These are phyloP conservation scores for Persicaria maculosa DNA, from an alignment of 148 eudicot species.

Conservation along the genomic window DNA sequence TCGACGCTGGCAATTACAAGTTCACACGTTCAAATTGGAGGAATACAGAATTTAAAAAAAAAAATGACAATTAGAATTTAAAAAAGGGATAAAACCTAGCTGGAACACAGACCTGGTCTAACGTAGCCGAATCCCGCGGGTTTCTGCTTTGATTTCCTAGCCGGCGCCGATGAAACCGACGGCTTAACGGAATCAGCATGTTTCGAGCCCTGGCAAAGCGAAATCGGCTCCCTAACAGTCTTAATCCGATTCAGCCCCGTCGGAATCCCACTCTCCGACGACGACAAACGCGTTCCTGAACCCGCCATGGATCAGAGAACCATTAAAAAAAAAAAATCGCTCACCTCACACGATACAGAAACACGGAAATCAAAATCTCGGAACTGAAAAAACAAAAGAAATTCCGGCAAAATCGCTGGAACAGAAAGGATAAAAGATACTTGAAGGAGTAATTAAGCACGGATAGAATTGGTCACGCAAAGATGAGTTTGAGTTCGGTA, in stretches of 20 bases:
- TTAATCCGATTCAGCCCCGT: conserved; percentile 48
- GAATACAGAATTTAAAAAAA: not conserved
- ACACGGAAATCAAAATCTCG: not conserved
- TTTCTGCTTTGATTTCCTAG: conserved; percentile 24
- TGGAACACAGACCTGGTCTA: conserved; percentile 11
- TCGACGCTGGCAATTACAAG: not conserved
- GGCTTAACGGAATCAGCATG: conserved; percentile 4
- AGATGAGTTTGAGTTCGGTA: not conserved
- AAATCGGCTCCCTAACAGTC: conserved; percentile 30
- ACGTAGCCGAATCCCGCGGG: not conserved
- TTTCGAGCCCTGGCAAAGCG: not conserved
- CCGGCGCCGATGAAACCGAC: conserved; percentile 17
- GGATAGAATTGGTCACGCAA: conserved; percentile 10
- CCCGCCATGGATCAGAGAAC: not conserved
- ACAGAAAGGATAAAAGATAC: not conserved
- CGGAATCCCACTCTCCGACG: conserved; percentile 10
- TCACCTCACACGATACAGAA: not conserved
- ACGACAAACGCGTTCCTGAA: conserved; percentile 7
- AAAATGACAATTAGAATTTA: not conserved
- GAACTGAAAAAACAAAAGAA: not conserved
- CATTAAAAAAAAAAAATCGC: not conserved
- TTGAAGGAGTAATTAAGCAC: not conserved
- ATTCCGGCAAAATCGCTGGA: not conserved
- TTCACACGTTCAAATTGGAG: not conserved
- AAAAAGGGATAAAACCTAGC: not conserved